phyloP scores from a whole-genome alignment of 139 green algal species.

The Spirogloea muscicola region DNA sequence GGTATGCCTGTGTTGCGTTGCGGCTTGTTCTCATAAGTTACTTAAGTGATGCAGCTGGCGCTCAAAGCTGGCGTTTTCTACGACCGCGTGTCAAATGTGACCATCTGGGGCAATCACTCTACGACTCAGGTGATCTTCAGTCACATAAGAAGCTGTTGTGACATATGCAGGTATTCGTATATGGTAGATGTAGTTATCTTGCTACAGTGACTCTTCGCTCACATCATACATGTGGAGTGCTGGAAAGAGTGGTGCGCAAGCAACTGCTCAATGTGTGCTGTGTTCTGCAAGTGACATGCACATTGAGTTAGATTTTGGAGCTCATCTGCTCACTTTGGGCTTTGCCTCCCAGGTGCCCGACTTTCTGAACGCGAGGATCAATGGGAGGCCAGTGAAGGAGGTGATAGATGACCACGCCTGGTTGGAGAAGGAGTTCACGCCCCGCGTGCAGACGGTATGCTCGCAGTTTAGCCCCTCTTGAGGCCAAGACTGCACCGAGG shows the following conservation, averaged over 20 bases:
- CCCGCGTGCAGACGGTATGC: conserved; percentile 66
- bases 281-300: too few species aligned
- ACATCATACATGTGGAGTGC: too few species aligned
- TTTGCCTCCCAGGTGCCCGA: conserved; percentile 85
- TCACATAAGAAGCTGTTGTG: not conserved
- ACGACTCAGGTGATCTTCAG: conserved; percentile 69
- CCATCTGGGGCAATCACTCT: conserved; percentile 93
- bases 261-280: too few species aligned
- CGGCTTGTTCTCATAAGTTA: too few species aligned
- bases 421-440: conserved; percentile 84
- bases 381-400: conserved; percentile 64
- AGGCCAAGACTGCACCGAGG: not conserved
- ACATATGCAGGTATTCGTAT: too few species aligned
- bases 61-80: conserved; percentile 85
- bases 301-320: too few species aligned
- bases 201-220: too few species aligned
- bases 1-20: too few species aligned
- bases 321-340: too few species aligned
- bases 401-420: conserved; percentile 65
- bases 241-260: too few species aligned
- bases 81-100: conserved; percentile 73
- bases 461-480: not conserved
- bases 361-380: conserved; percentile 88
- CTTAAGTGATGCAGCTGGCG: conserved; percentile 55
- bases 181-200: too few species aligned